Evolutionary conservation across 306 rosid species (phyloP).

Genomic region (Dalbergia cultrata): DNA sequence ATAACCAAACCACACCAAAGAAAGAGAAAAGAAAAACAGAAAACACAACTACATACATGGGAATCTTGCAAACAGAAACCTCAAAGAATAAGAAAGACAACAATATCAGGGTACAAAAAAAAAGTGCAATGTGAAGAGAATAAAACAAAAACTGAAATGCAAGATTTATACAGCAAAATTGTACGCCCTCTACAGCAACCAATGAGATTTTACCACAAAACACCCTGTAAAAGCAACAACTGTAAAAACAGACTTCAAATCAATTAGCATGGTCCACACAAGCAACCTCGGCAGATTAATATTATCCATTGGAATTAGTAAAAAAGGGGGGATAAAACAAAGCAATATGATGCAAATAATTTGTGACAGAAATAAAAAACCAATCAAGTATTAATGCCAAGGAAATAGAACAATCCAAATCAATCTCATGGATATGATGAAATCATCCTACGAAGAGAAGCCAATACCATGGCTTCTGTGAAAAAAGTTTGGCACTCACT

Average conservation of each 20-base stretch:
- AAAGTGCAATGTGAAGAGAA: conserved; percentile 9
- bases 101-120: background rate
- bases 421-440: background rate
- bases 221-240: background rate
- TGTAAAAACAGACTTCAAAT: conserved; percentile 1
- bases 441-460: background rate
- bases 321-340: background rate
- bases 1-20: background rate
- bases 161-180: background rate
- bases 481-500: background rate
- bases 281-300: background rate
- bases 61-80: conserved; percentile 27
- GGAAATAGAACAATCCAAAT: conserved; percentile 5
- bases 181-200: background rate
- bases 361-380: background rate
- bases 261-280: conserved; percentile 15
- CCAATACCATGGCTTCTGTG: background rate
- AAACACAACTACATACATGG: background rate
- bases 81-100: background rate
- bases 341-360: background rate
- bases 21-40: background rate
- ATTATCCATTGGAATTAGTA: conserved; percentile 6
- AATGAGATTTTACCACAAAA: background rate
- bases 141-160: background rate
- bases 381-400: conserved; percentile 1